Evolutionary conservation across 805 yeast genomes (phyloP).

Genomic region (Kluyveromyces nonfermentans): DNA sequence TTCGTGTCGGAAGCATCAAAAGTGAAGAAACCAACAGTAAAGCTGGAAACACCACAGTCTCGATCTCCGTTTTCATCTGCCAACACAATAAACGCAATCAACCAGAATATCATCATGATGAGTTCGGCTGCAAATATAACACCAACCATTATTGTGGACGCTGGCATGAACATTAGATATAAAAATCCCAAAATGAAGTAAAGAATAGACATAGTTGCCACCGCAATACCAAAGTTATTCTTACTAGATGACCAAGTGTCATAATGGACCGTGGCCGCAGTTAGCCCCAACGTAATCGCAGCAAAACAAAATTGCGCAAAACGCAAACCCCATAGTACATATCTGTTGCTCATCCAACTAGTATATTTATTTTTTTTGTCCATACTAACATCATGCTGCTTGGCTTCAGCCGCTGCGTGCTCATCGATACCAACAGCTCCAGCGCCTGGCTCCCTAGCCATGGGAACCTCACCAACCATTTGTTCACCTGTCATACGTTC

Average conservation of each 20-base stretch:
- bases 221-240: slow-evolving; percentile 26
- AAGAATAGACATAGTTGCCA: slow-evolving; percentile 23
- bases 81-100: slow-evolving; percentile 29
- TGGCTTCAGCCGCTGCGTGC: not conserved
- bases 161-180: slow-evolving; percentile 10
- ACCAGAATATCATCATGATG: slow-evolving; percentile 25
- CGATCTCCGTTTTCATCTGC: slow-evolving; percentile 25
- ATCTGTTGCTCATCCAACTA: not conserved
- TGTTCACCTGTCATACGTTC: too few species aligned
- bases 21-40: slow-evolving; percentile 3
- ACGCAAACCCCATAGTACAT: not conserved
- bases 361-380: not conserved
- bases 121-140: slow-evolving; percentile 21
- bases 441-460: not conserved
- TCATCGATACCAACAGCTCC: not conserved
- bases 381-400: not conserved
- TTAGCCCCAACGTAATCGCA: slow-evolving; percentile 24
- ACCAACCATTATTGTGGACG: slow-evolving; percentile 19
- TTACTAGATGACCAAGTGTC: slow-evolving; percentile 20
- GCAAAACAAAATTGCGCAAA: slow-evolving; percentile 21
- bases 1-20: slow-evolving; percentile 15
- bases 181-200: slow-evolving; percentile 22
- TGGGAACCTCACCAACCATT: not conserved
- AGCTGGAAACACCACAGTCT: slow-evolving; percentile 19
- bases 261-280: slow-evolving; percentile 20